Evolutionary conservation across 768 basidiomycete genomes (phyloP).

Genomic region (Inosperma sp.): DNA sequence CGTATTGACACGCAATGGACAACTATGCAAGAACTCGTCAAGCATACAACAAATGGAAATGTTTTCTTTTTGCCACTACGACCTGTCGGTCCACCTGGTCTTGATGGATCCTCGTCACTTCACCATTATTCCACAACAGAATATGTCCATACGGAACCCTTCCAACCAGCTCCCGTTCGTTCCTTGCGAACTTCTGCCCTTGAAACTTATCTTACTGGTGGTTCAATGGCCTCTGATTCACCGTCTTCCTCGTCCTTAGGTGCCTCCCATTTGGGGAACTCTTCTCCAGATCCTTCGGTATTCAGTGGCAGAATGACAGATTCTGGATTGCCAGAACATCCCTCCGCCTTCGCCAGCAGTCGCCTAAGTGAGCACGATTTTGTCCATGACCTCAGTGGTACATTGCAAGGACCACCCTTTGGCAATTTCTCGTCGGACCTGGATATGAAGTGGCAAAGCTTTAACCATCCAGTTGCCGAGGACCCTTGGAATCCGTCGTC

Average conservation of each 20-base stretch:
- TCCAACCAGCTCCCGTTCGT: conserved; percentile 64
- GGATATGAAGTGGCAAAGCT: conserved; percentile 15
- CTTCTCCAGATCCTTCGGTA: conserved; percentile 62
- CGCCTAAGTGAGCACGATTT: conserved; percentile 17
- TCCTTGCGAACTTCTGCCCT: conserved; percentile 58
- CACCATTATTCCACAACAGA: conserved; percentile 32
- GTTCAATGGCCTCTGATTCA: conserved; percentile 60
- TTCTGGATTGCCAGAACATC: conserved; percentile 22
- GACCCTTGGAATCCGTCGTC: conserved; percentile 21
- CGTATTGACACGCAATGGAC: conserved; percentile 64
- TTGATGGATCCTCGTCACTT: conserved; percentile 47
- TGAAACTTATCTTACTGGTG: conserved; percentile 52
- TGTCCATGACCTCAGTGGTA: conserved; percentile 5
- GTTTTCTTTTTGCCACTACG: conserved; percentile 57
- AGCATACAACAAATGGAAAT: conserved; percentile 48
- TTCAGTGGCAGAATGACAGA: conserved; percentile 35
- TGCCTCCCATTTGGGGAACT: conserved; percentile 56
- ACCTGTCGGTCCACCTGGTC: conserved; percentile 48
- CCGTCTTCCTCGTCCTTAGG: conserved; percentile 72
- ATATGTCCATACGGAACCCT: conserved; percentile 46
- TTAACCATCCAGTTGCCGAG: conserved; percentile 15
- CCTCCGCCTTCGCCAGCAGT: conserved; percentile 16
- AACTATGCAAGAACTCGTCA: conserved; percentile 55
- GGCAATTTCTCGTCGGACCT: conserved; percentile 19
- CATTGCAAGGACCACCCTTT: conserved; percentile 21